A percentile compares a stretch with the other conserved stretches of the same genome.
phyloP scores from a whole-genome alignment of 495 filamentous ascomycete genomes.

The Glutinoglossum americanum region DNA sequence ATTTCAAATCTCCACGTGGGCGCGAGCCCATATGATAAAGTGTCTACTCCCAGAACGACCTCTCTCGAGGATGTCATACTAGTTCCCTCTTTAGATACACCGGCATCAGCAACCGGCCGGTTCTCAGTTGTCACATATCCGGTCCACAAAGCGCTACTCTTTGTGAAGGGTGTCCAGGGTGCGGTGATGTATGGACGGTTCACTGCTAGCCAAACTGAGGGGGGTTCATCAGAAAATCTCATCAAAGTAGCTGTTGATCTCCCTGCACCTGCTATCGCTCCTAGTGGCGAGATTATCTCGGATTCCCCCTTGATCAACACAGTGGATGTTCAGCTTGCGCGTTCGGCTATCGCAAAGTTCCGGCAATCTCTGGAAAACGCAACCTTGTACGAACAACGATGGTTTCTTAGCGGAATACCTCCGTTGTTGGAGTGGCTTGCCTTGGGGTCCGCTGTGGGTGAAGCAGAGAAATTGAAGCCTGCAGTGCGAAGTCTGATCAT shows the following conservation, averaged over 20 bases:
- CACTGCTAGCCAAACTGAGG: conserved; percentile 16
- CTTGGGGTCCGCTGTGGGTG: conserved; percentile 21
- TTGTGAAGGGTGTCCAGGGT: conserved; percentile 42
- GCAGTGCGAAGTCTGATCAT: conserved; percentile 41
- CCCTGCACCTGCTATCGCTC: conserved; percentile 15
- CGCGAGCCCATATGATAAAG: conserved; percentile 27
- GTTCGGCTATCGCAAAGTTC: conserved; percentile 38
- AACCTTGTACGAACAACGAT: conserved; percentile 44
- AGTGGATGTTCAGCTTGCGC: conserved; percentile 32
- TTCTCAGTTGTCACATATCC: conserved; percentile 51
- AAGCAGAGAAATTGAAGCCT: conserved; percentile 27
- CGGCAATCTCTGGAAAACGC: conserved; percentile 46
- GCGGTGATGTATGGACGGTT: conserved; percentile 28
- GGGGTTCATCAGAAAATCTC: conserved; percentile 16
- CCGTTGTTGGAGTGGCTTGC: conserved; percentile 46
- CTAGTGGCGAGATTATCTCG: conserved; percentile 7
- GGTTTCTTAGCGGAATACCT: conserved; percentile 49
- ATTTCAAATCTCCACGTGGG: conserved; percentile 17
- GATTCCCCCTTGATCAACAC: neutral
- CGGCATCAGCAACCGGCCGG: conserved; percentile 34
- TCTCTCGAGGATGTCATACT: conserved; percentile 36
- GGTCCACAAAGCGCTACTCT: conserved; percentile 62
- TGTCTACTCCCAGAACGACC: conserved; percentile 10
- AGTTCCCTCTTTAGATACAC: conserved; percentile 50
- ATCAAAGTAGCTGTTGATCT: conserved; percentile 36